Conservation (phyloP, 1,139 yeast genomes). For the Blastobotrys elegans region DNA sequence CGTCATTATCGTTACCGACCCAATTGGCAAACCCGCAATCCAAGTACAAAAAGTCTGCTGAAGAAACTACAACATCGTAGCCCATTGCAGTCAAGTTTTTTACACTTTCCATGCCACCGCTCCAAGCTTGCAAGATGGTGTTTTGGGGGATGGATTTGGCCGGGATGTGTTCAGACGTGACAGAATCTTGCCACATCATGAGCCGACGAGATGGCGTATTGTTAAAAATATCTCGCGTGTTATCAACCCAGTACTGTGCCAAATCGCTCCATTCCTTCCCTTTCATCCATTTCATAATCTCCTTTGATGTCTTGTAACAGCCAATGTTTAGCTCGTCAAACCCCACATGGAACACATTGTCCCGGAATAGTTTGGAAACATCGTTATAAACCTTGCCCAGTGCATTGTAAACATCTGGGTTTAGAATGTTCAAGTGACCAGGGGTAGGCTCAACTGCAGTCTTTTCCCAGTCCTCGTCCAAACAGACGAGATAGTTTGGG, state of each 20-base stretch:
- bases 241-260: conserved; percentile 41
- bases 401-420: conserved; percentile 38
- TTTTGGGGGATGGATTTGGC: conserved; percentile 29
- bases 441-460: conserved; percentile 47
- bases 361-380: conserved; percentile 37
- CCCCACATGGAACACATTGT: conserved; percentile 45
- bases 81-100: conserved; percentile 38
- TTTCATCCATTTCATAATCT: conserved; percentile 35
- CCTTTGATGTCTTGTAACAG: conserved; percentile 39
- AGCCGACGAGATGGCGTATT: conserved; percentile 31
- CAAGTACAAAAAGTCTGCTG: conserved; percentile 39
- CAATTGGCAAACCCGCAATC: conserved; percentile 48
- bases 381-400: conserved; percentile 40
- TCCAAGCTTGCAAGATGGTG: conserved; percentile 43
- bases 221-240: conserved; percentile 38
- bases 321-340: conserved; percentile 41
- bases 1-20: conserved; percentile 40
- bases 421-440: conserved; percentile 39
- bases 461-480: conserved; percentile 30
- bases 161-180: conserved; percentile 27
- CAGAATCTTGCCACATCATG: conserved; percentile 49
- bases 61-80: conserved; percentile 43
- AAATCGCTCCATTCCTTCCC: conserved; percentile 39
- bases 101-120: conserved; percentile 25
- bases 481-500: conserved; percentile 39